Conservation (phyloP, 73 alveolate species). For the Blepharisma stoltei region DNA sequence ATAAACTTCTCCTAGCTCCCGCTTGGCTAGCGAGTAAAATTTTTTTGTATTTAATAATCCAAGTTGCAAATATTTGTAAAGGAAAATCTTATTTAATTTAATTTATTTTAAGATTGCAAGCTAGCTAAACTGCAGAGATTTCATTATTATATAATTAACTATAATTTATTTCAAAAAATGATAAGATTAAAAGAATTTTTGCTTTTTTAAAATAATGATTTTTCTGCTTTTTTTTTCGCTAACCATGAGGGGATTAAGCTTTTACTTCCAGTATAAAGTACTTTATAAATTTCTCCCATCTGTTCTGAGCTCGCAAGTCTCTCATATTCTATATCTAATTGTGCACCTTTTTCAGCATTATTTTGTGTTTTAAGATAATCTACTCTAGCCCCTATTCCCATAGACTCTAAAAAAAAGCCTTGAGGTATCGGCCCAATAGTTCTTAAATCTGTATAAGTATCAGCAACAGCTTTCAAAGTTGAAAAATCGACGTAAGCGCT, state of each 20-base stretch:
- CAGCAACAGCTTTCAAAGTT: constrained; percentile 52
- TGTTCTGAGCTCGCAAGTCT: constrained; percentile 65
- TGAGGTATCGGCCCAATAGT: constrained; percentile 68
- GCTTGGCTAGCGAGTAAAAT: too few species aligned
- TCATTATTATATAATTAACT: too few species aligned
- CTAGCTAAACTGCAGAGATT: too few species aligned
- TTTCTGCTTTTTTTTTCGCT: too few species aligned
- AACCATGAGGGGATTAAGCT: too few species aligned
- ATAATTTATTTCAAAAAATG: too few species aligned
- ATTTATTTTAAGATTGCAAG: too few species aligned
- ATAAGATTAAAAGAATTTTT: too few species aligned
- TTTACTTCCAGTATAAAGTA: constrained; percentile 42
- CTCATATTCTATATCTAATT: constrained; percentile 56
- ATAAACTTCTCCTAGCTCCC: constrained; percentile 51
- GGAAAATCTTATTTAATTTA: too few species aligned
- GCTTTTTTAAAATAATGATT: too few species aligned
- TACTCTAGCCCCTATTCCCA: constrained; percentile 75
- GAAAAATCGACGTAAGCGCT: constrained; percentile 82
- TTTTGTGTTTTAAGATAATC: constrained; percentile 42
- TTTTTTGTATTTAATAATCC: too few species aligned
- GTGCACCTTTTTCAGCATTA: constrained; percentile 29
- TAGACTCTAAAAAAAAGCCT: constrained; percentile 71
- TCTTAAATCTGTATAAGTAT: constrained; percentile 40
- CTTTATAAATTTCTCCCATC: constrained; percentile 74
- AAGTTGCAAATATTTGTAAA: too few species aligned